phyloP scores from a whole-genome alignment of 306 rosid genomes.

The Lablab purpureus region DNA sequence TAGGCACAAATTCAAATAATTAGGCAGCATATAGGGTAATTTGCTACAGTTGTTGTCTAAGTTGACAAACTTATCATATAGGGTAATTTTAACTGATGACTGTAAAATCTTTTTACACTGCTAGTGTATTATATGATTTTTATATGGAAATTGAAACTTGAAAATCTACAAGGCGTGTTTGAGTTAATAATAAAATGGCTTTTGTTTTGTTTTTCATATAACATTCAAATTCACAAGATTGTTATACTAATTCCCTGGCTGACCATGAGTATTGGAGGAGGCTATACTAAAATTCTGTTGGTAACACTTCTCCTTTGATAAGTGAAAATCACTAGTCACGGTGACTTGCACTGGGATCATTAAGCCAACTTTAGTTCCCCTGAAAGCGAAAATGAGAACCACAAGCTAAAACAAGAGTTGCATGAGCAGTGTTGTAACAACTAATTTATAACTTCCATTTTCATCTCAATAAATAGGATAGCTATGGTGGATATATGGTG shows the following conservation, averaged over 20 bases:
- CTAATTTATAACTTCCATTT: background rate
- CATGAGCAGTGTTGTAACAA: background rate
- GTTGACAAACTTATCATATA: too few relatives aligned
- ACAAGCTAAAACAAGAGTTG: background rate
- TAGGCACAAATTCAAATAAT: background rate
- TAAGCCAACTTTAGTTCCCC: background rate
- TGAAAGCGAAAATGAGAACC: background rate
- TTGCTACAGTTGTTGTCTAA: too few relatives aligned
- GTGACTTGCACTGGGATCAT: background rate
- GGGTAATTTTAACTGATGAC: too few relatives aligned
- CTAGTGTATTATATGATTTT: background rate
- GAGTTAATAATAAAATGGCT: background rate
- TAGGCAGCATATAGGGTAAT: background rate
- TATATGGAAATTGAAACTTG: background rate
- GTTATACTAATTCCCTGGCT: background rate
- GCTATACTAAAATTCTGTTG: constrained; percentile 13
- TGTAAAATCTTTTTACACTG: too few relatives aligned
- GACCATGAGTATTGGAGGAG: background rate
- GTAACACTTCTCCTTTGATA: background rate
- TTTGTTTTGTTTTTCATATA: background rate
- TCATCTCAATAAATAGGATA: constrained; percentile 50
- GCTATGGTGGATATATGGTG: constrained; percentile 76
- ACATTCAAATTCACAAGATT: background rate
- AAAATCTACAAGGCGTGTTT: background rate
- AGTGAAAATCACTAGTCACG: constrained; percentile 23